phyloP scores from a whole-genome alignment of 106 monocot species.

The Acanthochlamys bracteata region DNA sequence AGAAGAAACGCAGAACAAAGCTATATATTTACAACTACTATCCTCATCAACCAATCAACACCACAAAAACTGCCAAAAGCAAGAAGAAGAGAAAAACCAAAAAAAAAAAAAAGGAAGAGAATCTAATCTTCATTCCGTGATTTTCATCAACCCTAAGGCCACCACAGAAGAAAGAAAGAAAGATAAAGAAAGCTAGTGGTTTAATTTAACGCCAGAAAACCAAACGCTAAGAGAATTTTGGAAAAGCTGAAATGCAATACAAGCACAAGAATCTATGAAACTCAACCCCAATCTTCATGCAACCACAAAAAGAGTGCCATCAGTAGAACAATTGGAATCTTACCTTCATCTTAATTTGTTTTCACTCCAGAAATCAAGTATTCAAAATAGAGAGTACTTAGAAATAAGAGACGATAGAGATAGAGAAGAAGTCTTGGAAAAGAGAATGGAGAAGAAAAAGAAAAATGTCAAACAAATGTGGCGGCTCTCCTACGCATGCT shows the following conservation, averaged over 20 bases:
- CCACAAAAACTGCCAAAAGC: no score
- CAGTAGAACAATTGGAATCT: not conserved
- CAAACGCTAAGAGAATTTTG: no score
- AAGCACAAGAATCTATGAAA: not conserved
- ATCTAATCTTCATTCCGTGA: no score
- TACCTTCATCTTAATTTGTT: slow-evolving; percentile 20
- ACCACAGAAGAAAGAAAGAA: no score
- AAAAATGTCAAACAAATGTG: not conserved
- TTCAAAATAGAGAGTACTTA: not conserved
- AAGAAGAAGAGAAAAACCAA: no score
- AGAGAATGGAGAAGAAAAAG: not conserved
- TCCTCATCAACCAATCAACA: no score
- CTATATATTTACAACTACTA: no score
- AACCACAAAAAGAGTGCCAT: not conserved
- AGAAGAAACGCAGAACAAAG: no score
- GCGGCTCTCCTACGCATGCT: not conserved
- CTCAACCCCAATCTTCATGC: not conserved
- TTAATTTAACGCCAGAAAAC: no score
- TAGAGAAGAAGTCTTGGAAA: not conserved
- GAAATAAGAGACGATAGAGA: not conserved
- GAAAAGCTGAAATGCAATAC: not conserved
- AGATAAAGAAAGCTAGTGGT: no score
- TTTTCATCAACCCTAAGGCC: no score
- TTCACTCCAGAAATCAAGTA: not conserved
- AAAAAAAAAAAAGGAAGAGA: no score